Evolutionary conservation across 1,284 basidiomycete genomes (phyloP), one percentile per base, ranked within the genome.

Genomic region (Ustilago esculenta): DNA sequence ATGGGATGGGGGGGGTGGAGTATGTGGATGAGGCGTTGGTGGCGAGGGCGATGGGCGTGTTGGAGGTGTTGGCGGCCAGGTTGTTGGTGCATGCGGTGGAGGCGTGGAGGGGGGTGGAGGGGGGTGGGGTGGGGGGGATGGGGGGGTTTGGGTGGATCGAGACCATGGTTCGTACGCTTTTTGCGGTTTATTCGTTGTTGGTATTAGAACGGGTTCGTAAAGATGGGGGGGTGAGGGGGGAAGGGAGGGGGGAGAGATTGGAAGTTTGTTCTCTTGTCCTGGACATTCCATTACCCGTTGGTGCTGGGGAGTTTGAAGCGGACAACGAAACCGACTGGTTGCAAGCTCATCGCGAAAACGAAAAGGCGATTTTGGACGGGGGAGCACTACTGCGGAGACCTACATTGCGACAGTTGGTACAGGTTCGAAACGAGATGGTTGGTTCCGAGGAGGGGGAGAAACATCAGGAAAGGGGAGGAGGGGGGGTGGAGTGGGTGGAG

Each of bases 71-170:
- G 5, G 69, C 74, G 1, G 63, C 67, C 11, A 61, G 73, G 25
- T 46, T 77, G 10, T 78, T 73, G 75, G 65, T 78, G 59, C 77
- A 76, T 43, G 42, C 75, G 27, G 70, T 78, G 12, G 50, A 77
- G 20, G 57, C 72, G 45, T 65, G 75, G 17, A 67, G 68, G 10
- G 72, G 63, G 9, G 76, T 76, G 33, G 67, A 70, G 43, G 48
- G 70, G 0, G 66, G 63, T 4, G 57, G 59, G 32, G 63, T 55
- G 14, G 46, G 52, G n/a, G 2, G 45, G 51, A 46, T 56, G 3
- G 56, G 56, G 23, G 46, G 41, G 0, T 70, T 70, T 43, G 60
- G 67, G 20, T 60, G 56, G 67, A 53, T 45, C 36, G 76, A 78
- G 49, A 75, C 76, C 17, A 67, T 77, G 70, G 41, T 72, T 12